Base-by-base conservation (phyloP, 1,284 basidiomycete genomes). In the Sporisorium reilianum region DNA sequence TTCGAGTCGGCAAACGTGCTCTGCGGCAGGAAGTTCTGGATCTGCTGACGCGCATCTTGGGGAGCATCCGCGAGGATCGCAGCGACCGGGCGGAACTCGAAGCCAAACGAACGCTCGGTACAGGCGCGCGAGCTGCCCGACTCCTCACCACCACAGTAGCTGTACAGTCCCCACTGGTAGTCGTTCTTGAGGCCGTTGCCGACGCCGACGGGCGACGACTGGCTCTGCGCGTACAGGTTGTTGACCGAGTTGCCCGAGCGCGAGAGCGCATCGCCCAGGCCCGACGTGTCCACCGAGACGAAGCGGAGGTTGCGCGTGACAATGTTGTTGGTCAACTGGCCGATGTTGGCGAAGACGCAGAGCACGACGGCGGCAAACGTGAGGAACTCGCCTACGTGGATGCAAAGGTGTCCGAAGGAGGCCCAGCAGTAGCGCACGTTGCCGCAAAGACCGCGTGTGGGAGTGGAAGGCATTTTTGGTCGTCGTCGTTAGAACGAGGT, bases 321-420 rank as follows among this genome's bases (percentile, higher is more conserved):
- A 49, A 84, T 78, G 75, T 84, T 84, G 48, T 78, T 56, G 38
- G 79, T 73, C 16, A 83, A 49, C 58, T 83, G 81, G 22, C 80
- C 78, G 26, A 83, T 77, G 71, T 83, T 81, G 55, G 71, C 80
- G 32, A 84, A 63, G 20, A 84, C 77, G 32, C 61, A 65, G 23
- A 84, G 69, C 36, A 78, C 66, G 45, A 80, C 78, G 12, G 82
- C 82, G 30, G 73, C 64, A 49, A 84, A 83, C 22, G 80, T 73
- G 25, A 84, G 76, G 63, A 84, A 78, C 53, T 81, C 77, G 53
- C 77, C 82, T 70, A 54, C 25, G n/a, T 75, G 78, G 53, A 64
- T 64, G 54, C 52, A 56, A 26, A 75, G 58, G n/a, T 55, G 44
- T 23, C 64, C 50, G 23, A 69, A 66, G 2, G 61, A 60, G 23